Conservation (phyloP, 163 green algal species). For the Smithsoniella earleae region DNA sequence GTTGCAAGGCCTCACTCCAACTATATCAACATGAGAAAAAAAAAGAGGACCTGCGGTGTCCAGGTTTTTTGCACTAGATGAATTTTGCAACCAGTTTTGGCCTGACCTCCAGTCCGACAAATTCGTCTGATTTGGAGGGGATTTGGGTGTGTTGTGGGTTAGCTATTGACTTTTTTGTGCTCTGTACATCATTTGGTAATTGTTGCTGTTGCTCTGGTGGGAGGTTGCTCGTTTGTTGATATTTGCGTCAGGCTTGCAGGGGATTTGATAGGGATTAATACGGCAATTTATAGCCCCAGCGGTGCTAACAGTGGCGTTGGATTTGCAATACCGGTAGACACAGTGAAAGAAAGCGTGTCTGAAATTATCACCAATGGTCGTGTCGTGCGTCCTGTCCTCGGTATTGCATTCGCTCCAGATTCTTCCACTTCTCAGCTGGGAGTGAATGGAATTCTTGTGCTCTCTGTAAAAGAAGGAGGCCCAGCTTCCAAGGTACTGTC, state of each 20-base stretch:
- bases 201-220: too few relatives aligned
- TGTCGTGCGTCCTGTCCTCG: slow-evolving; percentile 84
- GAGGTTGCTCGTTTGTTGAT: too few relatives aligned
- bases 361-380: slow-evolving; percentile 84
- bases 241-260: slow-evolving; percentile 11
- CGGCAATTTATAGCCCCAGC: slow-evolving; percentile 53
- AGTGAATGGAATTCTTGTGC: slow-evolving; percentile 79
- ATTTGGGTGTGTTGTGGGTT: too few relatives aligned
- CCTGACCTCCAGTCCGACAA: too few relatives aligned
- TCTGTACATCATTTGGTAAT: too few relatives aligned
- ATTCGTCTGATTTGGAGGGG: too few relatives aligned
- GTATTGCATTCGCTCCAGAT: slow-evolving; percentile 90
- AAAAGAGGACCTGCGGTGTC: too few relatives aligned
- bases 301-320: slow-evolving; percentile 49
- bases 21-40: too few relatives aligned
- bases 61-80: too few relatives aligned
- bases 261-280: slow-evolving; percentile 45
- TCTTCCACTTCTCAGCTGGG: slow-evolving; percentile 67
- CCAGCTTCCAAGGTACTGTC: slow-evolving; percentile 47
- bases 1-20: too few relatives aligned
- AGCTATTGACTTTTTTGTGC: too few relatives aligned
- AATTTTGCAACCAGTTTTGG: too few relatives aligned
- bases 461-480: slow-evolving; percentile 63
- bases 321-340: slow-evolving; percentile 50
- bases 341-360: slow-evolving; percentile 46